A percentile compares a stretch with the other conserved stretches of the same genome.
Conservation (phyloP, 2,329 filamentous ascomycete species). For the Colletotrichum nymphaeae region DNA sequence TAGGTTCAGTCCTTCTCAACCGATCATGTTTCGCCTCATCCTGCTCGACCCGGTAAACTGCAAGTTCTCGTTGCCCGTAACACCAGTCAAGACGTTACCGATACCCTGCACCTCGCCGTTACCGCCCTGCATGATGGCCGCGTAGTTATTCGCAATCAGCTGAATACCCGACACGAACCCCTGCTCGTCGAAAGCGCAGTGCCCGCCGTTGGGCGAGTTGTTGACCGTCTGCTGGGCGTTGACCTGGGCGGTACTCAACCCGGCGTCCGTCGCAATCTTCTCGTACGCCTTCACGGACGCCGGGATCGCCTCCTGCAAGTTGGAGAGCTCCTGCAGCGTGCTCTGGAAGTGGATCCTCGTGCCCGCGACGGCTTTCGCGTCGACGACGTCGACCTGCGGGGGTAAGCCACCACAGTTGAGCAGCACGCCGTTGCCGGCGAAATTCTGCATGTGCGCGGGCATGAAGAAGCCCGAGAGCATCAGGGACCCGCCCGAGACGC, state of each 20-base stretch:
- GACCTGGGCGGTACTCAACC: constrained; percentile 56
- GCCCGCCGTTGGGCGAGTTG: constrained; percentile 65
- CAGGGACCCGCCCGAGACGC: constrained; percentile 66
- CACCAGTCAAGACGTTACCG: constrained; percentile 58
- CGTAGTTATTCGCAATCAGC: constrained; percentile 64
- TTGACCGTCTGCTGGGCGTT: constrained; percentile 67
- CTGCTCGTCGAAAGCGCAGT: constrained; percentile 68
- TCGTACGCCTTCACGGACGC: constrained; percentile 63
- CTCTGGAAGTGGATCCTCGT: constrained; percentile 68
- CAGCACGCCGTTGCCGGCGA: constrained; percentile 61
- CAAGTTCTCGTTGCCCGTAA: constrained; percentile 60
- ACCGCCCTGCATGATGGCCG: constrained; percentile 63
- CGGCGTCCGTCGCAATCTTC: constrained; percentile 54
- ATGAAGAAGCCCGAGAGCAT: constrained; percentile 68
- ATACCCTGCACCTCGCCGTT: constrained; percentile 62
- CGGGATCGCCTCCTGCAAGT: constrained; percentile 63
- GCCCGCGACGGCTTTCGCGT: constrained; percentile 54
- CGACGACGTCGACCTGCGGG: constrained; percentile 63
- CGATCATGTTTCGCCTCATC: constrained; percentile 27
- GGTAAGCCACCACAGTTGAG: constrained; percentile 66
- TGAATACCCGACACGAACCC: constrained; percentile 68
- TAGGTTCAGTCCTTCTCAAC: not conserved
- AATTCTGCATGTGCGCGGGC: constrained; percentile 65
- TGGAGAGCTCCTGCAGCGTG: constrained; percentile 61
- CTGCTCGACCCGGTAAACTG: constrained; percentile 45